Evolutionary conservation across 129 eudicot species (phyloP).

Genomic region (Escallonia herrerae): DNA sequence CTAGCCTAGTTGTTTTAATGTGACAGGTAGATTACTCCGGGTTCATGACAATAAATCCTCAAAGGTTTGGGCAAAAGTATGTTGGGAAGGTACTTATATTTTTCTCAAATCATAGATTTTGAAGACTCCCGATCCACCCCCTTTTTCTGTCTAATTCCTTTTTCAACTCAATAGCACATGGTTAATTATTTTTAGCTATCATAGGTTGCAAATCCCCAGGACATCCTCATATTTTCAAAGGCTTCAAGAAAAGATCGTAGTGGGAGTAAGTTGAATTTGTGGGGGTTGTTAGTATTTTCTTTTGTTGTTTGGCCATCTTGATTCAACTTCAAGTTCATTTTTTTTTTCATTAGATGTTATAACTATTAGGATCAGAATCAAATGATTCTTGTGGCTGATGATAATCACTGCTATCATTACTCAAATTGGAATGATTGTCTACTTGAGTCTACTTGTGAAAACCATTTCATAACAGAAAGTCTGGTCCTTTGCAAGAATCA

Average conservation of each 20-base stretch:
- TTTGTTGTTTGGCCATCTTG: background rate
- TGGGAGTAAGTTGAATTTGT: slow-evolving; percentile 39
- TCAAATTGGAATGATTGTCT: no score
- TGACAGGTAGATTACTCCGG: slow-evolving; percentile 95
- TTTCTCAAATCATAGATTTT: slow-evolving; percentile 4
- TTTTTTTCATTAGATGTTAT: no score
- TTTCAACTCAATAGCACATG: background rate
- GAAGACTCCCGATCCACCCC: background rate
- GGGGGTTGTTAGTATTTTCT: slow-evolving; percentile 1
- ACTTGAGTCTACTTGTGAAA: no score
- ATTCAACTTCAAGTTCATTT: no score
- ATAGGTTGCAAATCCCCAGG: slow-evolving; percentile 99
- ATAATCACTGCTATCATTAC: no score
- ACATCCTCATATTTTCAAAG: slow-evolving; percentile 88
- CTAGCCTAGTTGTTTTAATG: background rate
- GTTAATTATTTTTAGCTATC: slow-evolving; percentile 7
- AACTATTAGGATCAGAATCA: no score
- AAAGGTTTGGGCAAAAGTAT: slow-evolving; percentile 93
- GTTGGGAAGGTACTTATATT: slow-evolving; percentile 82
- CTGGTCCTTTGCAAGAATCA: background rate
- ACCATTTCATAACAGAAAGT: background rate
- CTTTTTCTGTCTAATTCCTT: background rate
- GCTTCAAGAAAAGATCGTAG: slow-evolving; percentile 50
- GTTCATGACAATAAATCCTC: slow-evolving; percentile 97
- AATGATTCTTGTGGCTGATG: no score